Base-by-base conservation (phyloP, 139 green algal species). In the Mesotaenium endlicherianum region DNA sequence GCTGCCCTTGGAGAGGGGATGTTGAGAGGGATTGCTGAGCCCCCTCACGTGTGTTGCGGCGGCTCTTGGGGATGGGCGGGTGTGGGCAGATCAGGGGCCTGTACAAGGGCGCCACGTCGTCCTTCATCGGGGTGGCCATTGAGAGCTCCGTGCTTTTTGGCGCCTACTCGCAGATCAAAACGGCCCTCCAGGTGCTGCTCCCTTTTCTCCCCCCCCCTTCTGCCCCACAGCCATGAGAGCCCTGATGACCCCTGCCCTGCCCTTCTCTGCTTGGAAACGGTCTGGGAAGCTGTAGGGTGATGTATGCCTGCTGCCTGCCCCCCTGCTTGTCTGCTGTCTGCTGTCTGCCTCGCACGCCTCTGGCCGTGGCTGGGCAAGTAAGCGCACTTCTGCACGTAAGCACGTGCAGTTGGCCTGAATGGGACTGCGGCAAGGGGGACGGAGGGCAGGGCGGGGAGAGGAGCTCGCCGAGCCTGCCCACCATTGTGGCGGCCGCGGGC, bases 51-150 rank as follows among this genome's bases (percentile, higher is more conserved):
- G 14, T 75, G 36, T 26, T 75, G 34, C 17, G 14, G 16, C 34
- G 34, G 31, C 43, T 17, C 36, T 17, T 17, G 34, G 11, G 67
- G 70, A 57, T 39, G 16, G 17, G 42, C 11, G 72, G 38, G 72
- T 83, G 84, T 3, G n/a, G n/a, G n/a, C 76, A 87, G 81, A 41
- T 87, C 34, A 74, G 39, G 0, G 81, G 81, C n/a, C 60, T 87
- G 81, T 87, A 87, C 81, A 87, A 59, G 8, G 81, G 81, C 11
- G 81, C 81, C 39, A 86, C 81, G 30, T 86, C 81, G 41, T 86
- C 81, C 0, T 87, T 87, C 31, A 38, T 87, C 2, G 81, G 81
- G 2, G 74, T 86, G 53, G 57, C 81, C 17, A 16, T 87, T 5
- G 81, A 87, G 68, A 87, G 75, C 36, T 76, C 81, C 16, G 8